Evolutionary conservation across 305 asterid genomes (phyloP), one percentile per base, ranked within the genome.

Genomic region (Fraxinus latifolia): DNA sequence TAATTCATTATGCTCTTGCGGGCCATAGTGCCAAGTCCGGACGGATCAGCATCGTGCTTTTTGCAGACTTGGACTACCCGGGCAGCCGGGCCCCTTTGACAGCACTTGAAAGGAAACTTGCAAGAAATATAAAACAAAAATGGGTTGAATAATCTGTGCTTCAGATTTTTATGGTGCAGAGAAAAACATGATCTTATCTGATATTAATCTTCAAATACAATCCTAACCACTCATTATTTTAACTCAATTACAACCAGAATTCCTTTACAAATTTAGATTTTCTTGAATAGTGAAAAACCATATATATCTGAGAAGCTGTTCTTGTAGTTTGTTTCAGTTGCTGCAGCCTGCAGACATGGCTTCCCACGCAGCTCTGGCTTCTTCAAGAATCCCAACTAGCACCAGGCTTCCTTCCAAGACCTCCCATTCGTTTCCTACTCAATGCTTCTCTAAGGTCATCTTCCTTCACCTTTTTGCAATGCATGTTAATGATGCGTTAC

Each of bases 361-460:
- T 44, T 87, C 93, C 86, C 88, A 95, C 84, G 94, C 97, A 90
- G 97, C 98, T 88, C 86, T 95, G 86, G 97, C 92, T 68, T 93
- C 93, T 86, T 93, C 97, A 86, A 91, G 95, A 87, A 91, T 95
- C 91, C 96, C 96, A 65, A 85, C 91, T 42, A 88, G 84, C 88
- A 86, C 92, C 11, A 90, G 87, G 77, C 85, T 93, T 60, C 91
- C 92, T 31, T 88, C 94, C 58, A 91, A 87, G 87, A 77, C 87
- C 53, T 73, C 89, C 70, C 84, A 85, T 82, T 86, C 90, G 42
- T 89, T 88, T 85, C 84, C 95, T 19, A 72, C 91, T 81, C 98
- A 90, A 77, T 90, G 94, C 90, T 89, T 88, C 88, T 90, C 92
- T 29, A 95, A 90, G 97, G 97, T 91, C 77, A 36, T 8, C 81